phyloP scores from a whole-genome alignment of 495 filamentous ascomycete species.

The Podospora anserina region DNA sequence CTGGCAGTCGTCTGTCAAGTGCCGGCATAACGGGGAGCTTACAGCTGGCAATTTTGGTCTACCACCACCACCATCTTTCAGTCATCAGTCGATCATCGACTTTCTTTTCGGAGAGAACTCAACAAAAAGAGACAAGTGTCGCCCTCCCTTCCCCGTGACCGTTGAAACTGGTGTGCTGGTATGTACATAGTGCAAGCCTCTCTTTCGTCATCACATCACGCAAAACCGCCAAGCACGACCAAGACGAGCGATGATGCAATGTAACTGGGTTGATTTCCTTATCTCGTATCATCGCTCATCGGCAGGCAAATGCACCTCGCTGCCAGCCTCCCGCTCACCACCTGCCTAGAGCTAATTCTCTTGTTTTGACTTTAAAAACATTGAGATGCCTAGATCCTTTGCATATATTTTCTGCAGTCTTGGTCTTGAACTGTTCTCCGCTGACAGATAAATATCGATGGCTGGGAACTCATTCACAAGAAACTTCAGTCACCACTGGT shows the following conservation, averaged over 20 bases:
- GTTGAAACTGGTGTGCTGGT: not conserved
- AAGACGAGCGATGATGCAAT: constrained; percentile 5
- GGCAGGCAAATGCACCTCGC: not conserved
- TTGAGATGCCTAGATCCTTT: too few relatives aligned
- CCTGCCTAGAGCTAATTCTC: too few relatives aligned
- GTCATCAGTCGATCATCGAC: not conserved
- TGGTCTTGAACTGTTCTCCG: too few relatives aligned
- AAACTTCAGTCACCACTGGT: not conserved
- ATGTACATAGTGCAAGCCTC: not conserved
- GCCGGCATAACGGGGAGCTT: not conserved
- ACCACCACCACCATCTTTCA: not conserved
- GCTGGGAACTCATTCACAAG: not conserved
- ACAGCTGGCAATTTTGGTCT: not conserved
- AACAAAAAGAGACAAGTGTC: not conserved
- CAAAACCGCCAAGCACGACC: not conserved
- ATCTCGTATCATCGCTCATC: not conserved
- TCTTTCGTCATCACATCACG: not conserved
- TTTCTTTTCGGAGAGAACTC: not conserved
- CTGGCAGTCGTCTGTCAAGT: not conserved
- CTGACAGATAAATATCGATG: not conserved
- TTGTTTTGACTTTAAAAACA: too few relatives aligned
- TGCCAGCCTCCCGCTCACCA: not conserved
- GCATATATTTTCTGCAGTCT: too few relatives aligned
- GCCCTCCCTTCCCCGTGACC: not conserved
- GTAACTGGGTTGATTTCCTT: not conserved